Evolutionary conservation across 83 land plant species (phyloP), one percentile per base, ranked within the genome.

Genomic region (Picea abies): DNA sequence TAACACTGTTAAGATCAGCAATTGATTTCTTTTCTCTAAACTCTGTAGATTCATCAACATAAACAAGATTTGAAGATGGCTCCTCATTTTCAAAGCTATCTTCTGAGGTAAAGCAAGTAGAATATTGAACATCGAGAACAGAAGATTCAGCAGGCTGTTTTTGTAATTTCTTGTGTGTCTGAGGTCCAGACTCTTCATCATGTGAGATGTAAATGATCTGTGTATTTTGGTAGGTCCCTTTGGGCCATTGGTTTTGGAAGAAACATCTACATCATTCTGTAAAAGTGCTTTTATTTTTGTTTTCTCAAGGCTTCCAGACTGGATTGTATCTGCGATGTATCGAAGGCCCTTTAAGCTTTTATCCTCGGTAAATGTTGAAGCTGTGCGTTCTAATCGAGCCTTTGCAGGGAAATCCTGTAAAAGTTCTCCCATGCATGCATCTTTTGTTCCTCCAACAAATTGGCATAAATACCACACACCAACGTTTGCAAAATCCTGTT

Each of bases 291-390:
- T 66, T 66, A 78, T 23, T 22, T 25, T 79, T 56, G 81, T 20
- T 52, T 84, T 49, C 15, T 78, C 23, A 4, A 12, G 44, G 1
- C 49, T 62, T 4, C 29, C 29, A 49, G 88, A 73, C 62, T 82
- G 81, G 5, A 83, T 82, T 2, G 65, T 60, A 15, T 84, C 91
- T 3, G 78, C 79, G 60, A 89, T 79, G 72, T 81, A 89, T 83
- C 80, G 86, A 10, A 89, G 89, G 25, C 91, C 88, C 91, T 71
- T 71, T 20, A 71, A 37, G 19, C 22, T 71, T 39, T 71, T 71
- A 6, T 2, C 76, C 52, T 71, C 76, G 7, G 52, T 17, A 71
- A 71, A 71, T 22, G 20, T 41, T 17, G 76, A 22, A n/a, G 76
- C 22, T 15, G 76, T 5, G 49, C n/a, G 76, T 71, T 39, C 52